Evolutionary conservation across 1,284 basidiomycete genomes (phyloP).

Genomic region (Lignosus rhinocerotis): DNA sequence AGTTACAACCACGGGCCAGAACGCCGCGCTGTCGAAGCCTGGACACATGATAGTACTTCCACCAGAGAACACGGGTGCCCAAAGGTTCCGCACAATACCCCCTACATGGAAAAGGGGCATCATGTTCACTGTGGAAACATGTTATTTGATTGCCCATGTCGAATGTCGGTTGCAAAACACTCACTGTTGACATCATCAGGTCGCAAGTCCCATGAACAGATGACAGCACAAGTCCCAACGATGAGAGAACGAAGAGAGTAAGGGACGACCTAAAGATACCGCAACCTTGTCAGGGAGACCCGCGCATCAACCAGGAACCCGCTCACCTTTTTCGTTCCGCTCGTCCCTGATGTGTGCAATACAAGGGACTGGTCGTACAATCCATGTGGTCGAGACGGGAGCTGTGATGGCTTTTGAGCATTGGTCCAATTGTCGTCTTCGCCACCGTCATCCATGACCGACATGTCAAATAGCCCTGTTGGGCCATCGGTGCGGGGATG

Average conservation of each 20-base stretch:
- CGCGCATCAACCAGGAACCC: not conserved
- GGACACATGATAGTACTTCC: constrained; percentile 61
- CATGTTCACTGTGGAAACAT: constrained; percentile 46
- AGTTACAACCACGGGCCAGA: constrained; percentile 57
- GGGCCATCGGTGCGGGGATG: constrained; percentile 35
- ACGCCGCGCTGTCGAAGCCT: constrained; percentile 57
- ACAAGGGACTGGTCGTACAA: constrained; percentile 56
- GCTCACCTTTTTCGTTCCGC: constrained; percentile 50
- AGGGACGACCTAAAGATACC: constrained; percentile 47
- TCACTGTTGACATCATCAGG: constrained; percentile 44
- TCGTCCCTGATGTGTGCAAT: constrained; percentile 66
- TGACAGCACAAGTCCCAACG: constrained; percentile 59
- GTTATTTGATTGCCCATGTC: not conserved
- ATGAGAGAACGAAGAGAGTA: constrained; percentile 60
- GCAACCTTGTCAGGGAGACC: not conserved
- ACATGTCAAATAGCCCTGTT: constrained; percentile 43
- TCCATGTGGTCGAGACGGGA: constrained; percentile 35
- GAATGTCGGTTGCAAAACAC: constrained; percentile 18
- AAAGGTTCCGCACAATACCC: constrained; percentile 62
- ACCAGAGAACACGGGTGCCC: constrained; percentile 58
- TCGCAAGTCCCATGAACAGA: constrained; percentile 57
- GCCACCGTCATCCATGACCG: constrained; percentile 30
- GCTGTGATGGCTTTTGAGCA: constrained; percentile 6
- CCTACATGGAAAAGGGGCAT: constrained; percentile 75
- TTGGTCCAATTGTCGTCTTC: constrained; percentile 19